phyloP scores from a whole-genome alignment of 108 stramenopile species.

The Chaetoceros muelleri region DNA sequence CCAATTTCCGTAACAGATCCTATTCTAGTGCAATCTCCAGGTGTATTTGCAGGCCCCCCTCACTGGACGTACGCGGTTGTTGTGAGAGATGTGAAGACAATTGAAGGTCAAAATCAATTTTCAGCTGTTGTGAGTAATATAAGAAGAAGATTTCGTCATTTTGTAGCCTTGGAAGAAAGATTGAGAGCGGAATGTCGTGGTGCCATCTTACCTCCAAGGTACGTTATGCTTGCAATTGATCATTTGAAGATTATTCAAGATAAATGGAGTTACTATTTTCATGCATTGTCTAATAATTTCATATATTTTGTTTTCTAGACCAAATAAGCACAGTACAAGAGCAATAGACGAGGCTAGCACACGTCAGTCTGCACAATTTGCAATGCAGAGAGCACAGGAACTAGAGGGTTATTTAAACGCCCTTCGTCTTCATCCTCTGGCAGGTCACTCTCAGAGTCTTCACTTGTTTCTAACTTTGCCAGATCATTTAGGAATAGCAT shows the following conservation, averaged over 20 bases:
- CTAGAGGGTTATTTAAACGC: constrained; percentile 52
- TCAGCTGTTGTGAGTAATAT: constrained; percentile 41
- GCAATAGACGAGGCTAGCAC: constrained; percentile 79
- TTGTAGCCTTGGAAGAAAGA: constrained; percentile 74
- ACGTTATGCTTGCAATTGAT: too few relatives aligned
- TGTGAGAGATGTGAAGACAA: constrained; percentile 20
- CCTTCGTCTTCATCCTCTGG: constrained; percentile 52
- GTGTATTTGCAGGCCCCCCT: constrained; percentile 42
- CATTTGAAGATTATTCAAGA: background rate
- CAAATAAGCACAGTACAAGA: constrained; percentile 74
- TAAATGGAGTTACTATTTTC: background rate
- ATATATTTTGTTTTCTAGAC: constrained; percentile 20
- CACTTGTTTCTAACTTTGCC: constrained; percentile 64
- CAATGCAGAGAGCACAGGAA: constrained; percentile 51
- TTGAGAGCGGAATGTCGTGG: constrained; percentile 61
- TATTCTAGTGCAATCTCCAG: constrained; percentile 47
- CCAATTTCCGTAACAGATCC: constrained; percentile 50
- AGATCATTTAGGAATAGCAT: constrained; percentile 84
- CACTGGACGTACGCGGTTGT: constrained; percentile 79
- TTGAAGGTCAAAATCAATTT: constrained; percentile 6
- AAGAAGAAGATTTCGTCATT: constrained; percentile 77
- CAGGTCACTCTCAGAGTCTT: constrained; percentile 35
- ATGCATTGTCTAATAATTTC: background rate
- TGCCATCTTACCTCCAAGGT: constrained; percentile 64
- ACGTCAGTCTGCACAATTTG: constrained; percentile 74